A percentile compares a stretch with the other conserved stretches of the same genome.
phyloP scores from a whole-genome alignment of 306 rosid genomes.

The Geum urbanum region DNA sequence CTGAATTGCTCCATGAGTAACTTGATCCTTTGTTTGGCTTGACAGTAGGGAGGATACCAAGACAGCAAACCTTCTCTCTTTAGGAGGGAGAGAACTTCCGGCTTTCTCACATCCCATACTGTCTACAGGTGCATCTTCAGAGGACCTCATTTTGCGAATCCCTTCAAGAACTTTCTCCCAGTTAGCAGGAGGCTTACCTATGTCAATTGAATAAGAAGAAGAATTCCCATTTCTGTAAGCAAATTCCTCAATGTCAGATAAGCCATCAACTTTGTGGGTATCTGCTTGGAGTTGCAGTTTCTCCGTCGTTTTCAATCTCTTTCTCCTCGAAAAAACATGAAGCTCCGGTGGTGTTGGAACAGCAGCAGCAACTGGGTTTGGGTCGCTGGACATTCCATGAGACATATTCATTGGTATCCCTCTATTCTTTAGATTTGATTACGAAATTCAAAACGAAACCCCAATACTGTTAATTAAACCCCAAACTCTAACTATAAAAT shows the following conservation, averaged over 20 bases:
- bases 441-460: too few relatives aligned
- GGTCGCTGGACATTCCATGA: too few relatives aligned
- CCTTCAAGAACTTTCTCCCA: constrained; percentile 80
- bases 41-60: constrained; percentile 81
- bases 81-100: constrained; percentile 54
- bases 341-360: constrained; percentile 40
- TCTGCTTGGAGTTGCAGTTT: constrained; percentile 9
- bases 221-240: constrained; percentile 37
- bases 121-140: constrained; percentile 82
- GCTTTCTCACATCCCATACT: constrained; percentile 56
- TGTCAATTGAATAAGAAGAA: constrained; percentile 29
- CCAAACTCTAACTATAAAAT: too few relatives aligned
- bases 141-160: constrained; percentile 63
- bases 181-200: constrained; percentile 59
- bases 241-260: constrained; percentile 66
- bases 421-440: too few relatives aligned
- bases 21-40: constrained; percentile 92
- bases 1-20: constrained; percentile 75
- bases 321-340: constrained; percentile 59
- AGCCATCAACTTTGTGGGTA: constrained; percentile 25
- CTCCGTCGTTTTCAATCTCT: constrained; percentile 43
- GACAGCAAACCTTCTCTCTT: constrained; percentile 91
- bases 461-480: too few relatives aligned
- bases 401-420: too few relatives aligned
- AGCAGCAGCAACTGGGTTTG: not conserved